Percentiles rank a stretch among this genome's conserved stretches.
Evolutionary conservation across 768 basidiomycete species (phyloP).

Genomic region (Pleurotus salmoneostramineus): DNA sequence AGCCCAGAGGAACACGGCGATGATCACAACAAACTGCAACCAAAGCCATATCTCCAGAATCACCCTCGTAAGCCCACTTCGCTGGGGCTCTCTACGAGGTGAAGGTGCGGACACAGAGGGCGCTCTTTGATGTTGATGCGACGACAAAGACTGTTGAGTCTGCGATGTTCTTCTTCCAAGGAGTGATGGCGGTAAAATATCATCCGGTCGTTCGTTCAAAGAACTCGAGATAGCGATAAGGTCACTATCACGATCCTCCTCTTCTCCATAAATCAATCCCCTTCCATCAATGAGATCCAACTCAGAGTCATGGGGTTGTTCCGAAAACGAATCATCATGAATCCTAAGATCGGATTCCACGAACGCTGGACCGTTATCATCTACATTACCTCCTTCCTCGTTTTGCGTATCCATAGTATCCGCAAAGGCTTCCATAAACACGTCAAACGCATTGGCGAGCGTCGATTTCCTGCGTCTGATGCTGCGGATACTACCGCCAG

Average conservation of each 20-base stretch:
- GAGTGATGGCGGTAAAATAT: too few species aligned
- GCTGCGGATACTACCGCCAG: neutral
- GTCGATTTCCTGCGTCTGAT: conserved; percentile 3
- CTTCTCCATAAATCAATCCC: neutral
- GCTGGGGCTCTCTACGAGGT: conserved; percentile 7
- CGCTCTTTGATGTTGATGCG: neutral
- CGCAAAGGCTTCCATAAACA: conserved; percentile 35
- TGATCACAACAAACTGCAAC: conserved; percentile 75
- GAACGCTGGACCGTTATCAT: neutral
- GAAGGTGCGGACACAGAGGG: neutral
- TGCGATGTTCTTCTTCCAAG: too few species aligned
- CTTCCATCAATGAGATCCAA: neutral
- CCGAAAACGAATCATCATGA: neutral
- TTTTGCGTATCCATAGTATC: conserved; percentile 1
- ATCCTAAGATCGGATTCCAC: neutral
- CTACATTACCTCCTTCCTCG: neutral
- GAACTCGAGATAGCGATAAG: too few species aligned
- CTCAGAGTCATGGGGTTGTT: neutral
- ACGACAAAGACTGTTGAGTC: too few species aligned
- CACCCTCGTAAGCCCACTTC: conserved; percentile 26
- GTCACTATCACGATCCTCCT: neutral
- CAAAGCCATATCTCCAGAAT: conserved; percentile 80
- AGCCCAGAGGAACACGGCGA: conserved; percentile 74
- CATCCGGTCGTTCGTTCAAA: too few species aligned
- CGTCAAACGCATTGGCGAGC: conserved; percentile 40